Percentiles rank a stretch among this genome's conserved stretches.
These are phyloP conservation scores for Iberis pinnata DNA, from an alignment of 345 rosid species.

Conservation along the genomic window DNA sequence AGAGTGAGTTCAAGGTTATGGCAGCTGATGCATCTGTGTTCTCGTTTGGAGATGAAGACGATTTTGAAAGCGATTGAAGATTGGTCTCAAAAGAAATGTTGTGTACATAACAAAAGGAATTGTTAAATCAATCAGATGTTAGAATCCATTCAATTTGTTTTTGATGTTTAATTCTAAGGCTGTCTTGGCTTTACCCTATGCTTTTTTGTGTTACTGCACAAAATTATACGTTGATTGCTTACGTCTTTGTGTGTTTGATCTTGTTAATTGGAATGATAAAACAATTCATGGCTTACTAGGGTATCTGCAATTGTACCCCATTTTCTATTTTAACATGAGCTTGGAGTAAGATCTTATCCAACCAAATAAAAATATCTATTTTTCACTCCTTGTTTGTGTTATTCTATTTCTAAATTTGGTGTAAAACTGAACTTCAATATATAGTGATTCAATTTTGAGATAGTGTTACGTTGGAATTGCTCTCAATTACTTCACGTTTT, in stretches of 20 bases:
- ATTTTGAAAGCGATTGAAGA: constrained; percentile 62
- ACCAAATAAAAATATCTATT: no score
- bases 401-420: no score
- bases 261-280: constrained; percentile 9
- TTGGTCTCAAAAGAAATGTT: not conserved
- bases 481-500: no score
- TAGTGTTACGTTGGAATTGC: no score
- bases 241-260: constrained; percentile 4
- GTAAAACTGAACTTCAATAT: no score
- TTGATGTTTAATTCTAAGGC: constrained; percentile 16
- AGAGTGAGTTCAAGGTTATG: constrained; percentile 65
- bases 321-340: no score
- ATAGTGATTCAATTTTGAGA: no score
- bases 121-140: constrained; percentile 18
- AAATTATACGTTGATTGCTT: constrained; percentile 13
- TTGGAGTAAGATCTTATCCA: no score
- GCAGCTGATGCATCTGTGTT: constrained; percentile 89
- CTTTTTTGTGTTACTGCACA: constrained; percentile 4
- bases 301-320: no score
- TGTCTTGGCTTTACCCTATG: constrained; percentile 3
- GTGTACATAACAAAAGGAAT: constrained; percentile 21
- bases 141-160: constrained; percentile 20
- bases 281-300: constrained; percentile 3
- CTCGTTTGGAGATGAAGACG: constrained; percentile 69
- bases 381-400: no score